Evolutionary conservation across 257 asterid species (phyloP), one percentile per base, ranked within the genome.

Genomic region (Petrea volubilis): DNA sequence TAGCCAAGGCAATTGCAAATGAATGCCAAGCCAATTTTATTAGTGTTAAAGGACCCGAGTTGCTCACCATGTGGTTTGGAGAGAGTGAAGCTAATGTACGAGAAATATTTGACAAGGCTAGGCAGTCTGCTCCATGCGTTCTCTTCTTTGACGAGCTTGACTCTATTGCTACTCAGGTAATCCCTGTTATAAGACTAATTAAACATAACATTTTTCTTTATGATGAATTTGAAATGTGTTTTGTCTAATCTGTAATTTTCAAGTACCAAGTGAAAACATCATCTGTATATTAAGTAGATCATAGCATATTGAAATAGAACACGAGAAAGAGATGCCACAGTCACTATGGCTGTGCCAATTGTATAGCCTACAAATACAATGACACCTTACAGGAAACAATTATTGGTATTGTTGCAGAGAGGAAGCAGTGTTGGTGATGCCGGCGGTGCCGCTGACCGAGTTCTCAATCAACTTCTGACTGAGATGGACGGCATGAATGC

Each of bases 11-110:
- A 49, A 82, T 87, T 40, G 88, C 93, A 36, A 87, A 87, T 34
- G 93, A 87, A 81, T 84, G 90, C 25, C 90, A 82, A 69, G 92
- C 90, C 73, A 87, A 84, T 55, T 84, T 84, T 66, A 86, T 86
- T 21, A 80, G 91, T 61, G 63, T 85, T 14, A 86, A 86, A 78
- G 92, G 92, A 9, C 92, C 89, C 24, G 92, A 86, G 67, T 65
- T 86, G 71, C 90, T 86, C 41, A 86, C 92, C 8, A 87, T 84
- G 92, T 87, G 90, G 90, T 87, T 87, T 34, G 92, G 92, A 58
- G 92, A 86, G 77, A 86, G 92, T 80, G 92, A 87, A 63, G 90
- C 92, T 20, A 87, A 87, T 74, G 90, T 87, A 38, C 85, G 90
- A n/a, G 89, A 86, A 73, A 84, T 86, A 60, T 86, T 86, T 46